These are phyloP conservation scores for Trapa bicornis DNA, from an alignment of 345 rosid genomes.

Conservation along the genomic window DNA sequence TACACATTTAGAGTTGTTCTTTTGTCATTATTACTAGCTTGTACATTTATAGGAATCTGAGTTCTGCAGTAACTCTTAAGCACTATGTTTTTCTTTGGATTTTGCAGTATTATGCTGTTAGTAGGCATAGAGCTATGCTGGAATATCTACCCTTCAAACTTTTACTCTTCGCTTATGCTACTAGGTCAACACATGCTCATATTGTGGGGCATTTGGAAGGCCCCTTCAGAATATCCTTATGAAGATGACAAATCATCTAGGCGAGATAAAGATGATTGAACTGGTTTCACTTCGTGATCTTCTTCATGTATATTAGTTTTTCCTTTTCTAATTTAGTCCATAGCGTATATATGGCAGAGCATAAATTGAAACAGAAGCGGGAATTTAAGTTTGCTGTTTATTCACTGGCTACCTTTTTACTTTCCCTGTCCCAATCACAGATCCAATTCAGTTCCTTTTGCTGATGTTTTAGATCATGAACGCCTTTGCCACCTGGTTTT, in stretches of 20 bases:
- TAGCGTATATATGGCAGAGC: not conserved
- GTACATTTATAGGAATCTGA: not conserved
- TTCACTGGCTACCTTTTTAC: not conserved
- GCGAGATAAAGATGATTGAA: slow-evolving; percentile 20
- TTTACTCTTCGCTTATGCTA: slow-evolving; percentile 55
- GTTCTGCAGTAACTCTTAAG: not conserved
- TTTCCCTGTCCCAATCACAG: not conserved
- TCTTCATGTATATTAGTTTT: not conserved
- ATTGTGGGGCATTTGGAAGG: slow-evolving; percentile 63
- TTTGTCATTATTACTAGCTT: not conserved
- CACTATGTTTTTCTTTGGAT: not conserved
- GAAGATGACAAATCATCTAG: slow-evolving; percentile 5
- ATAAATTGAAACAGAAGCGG: not conserved
- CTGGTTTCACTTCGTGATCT: not conserved
- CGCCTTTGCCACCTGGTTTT: no score
- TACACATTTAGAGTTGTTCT: slow-evolving; percentile 9
- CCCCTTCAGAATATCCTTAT: slow-evolving; percentile 46
- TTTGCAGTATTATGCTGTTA: slow-evolving; percentile 49
- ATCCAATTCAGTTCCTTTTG: no score
- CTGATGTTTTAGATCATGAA: no score
- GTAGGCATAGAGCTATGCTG: slow-evolving; percentile 72
- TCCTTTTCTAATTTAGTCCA: not conserved
- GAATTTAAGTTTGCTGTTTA: not conserved
- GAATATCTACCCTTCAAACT: slow-evolving; percentile 78
- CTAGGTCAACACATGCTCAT: slow-evolving; percentile 44